Percentiles rank a stretch among this genome's conserved stretches.
Conservation (phyloP, 495 filamentous ascomycete genomes). For the Podospora conica region DNA sequence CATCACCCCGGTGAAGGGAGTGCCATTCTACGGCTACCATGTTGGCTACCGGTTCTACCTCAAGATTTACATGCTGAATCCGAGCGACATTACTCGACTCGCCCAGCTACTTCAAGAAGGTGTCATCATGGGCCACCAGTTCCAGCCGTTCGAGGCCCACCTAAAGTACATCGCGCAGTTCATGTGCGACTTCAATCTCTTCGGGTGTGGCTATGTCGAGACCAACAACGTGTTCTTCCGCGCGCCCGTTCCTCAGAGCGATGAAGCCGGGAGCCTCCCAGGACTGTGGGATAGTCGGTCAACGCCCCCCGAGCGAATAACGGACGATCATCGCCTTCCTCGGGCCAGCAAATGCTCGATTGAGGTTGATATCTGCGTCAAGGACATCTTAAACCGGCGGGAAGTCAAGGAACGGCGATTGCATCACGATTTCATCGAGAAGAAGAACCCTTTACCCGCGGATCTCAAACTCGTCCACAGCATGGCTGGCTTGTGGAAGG, state of each 20-base stretch:
- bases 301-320: conserved; percentile 40
- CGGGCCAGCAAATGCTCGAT: conserved; percentile 81
- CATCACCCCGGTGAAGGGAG: conserved; percentile 84
- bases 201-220: conserved; percentile 80
- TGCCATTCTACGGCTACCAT: conserved; percentile 92
- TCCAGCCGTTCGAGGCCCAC: conserved; percentile 93
- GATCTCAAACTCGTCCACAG: conserved; percentile 81
- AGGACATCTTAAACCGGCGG: conserved; percentile 80
- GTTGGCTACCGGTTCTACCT: conserved; percentile 88
- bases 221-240: conserved; percentile 59
- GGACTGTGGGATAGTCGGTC: conserved; percentile 79
- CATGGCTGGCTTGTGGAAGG: conserved; percentile 89
- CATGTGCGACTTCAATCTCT: conserved; percentile 97
- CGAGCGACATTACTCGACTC: conserved; percentile 70
- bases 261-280: conserved; percentile 48
- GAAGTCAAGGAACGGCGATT: conserved; percentile 65
- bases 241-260: conserved; percentile 60
- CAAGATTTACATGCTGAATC: conserved; percentile 90
- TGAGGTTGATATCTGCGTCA: conserved; percentile 81
- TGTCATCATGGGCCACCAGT: conserved; percentile 67
- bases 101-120: conserved; percentile 82
- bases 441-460: conserved; percentile 52
- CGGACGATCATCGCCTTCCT: conserved; percentile 56
- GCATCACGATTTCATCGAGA: conserved; percentile 85
- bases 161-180: conserved; percentile 88